phyloP scores from a whole-genome alignment of 345 rosid genomes.

The Brassica carinata region DNA sequence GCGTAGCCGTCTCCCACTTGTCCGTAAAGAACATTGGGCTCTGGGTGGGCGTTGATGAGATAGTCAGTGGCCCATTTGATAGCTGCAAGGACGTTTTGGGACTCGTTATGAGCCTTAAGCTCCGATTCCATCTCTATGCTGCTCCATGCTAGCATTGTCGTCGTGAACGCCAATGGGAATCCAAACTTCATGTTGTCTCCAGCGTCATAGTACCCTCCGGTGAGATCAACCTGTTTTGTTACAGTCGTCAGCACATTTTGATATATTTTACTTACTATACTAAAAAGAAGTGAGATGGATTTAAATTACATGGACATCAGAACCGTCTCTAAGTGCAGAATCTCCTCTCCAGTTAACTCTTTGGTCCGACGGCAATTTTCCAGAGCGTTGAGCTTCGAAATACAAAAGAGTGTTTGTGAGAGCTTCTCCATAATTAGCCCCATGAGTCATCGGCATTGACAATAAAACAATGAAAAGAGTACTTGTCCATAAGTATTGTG shows the following conservation, averaged over 20 bases:
- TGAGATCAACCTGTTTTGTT: slow-evolving; percentile 49
- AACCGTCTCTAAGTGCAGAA: slow-evolving; percentile 69
- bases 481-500: slow-evolving; percentile 25
- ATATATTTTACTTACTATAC: too few relatives aligned
- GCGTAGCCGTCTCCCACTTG: slow-evolving; percentile 61
- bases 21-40: slow-evolving; percentile 53
- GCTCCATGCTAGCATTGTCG: slow-evolving; percentile 76
- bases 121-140: slow-evolving; percentile 50
- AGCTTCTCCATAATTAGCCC: slow-evolving; percentile 51
- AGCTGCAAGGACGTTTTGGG: slow-evolving; percentile 48
- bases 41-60: slow-evolving; percentile 62
- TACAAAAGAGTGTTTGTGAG: slow-evolving; percentile 64
- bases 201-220: slow-evolving; percentile 79
- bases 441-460: neutral
- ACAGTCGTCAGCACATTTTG: too few relatives aligned
- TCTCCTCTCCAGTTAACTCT: slow-evolving; percentile 67
- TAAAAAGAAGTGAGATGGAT: neutral
- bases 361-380: slow-evolving; percentile 60
- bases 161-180: slow-evolving; percentile 72
- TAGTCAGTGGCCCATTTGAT: slow-evolving; percentile 73
- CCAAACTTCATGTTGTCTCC: slow-evolving; percentile 82
- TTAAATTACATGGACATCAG: slow-evolving; percentile 42
- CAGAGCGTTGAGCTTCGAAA: slow-evolving; percentile 81
- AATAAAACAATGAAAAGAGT: slow-evolving; percentile 18
- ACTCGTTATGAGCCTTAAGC: slow-evolving; percentile 40